A percentile compares a stretch with the other conserved stretches of the same genome.
Conservation (phyloP, 2,329 filamentous ascomycete genomes). For the Canariomyces notabilis region DNA sequence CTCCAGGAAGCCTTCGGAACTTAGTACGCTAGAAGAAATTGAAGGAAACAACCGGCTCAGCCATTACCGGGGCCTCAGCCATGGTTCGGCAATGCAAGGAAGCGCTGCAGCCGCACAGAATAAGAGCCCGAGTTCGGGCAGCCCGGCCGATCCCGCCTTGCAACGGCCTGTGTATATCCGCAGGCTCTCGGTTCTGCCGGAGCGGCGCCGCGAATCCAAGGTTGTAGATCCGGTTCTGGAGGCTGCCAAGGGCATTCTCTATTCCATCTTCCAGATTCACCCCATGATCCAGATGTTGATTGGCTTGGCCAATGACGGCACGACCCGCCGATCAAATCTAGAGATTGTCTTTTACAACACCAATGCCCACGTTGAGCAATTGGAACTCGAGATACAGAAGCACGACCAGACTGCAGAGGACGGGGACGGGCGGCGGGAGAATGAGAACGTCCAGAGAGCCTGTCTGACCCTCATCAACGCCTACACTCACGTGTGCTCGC, state of each 20-base stretch:
- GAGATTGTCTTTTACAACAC: slow-evolving; percentile 66
- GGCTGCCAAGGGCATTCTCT: slow-evolving; percentile 61
- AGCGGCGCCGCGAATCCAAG: slow-evolving; percentile 58
- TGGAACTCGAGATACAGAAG: slow-evolving; percentile 60
- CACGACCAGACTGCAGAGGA: slow-evolving; percentile 51
- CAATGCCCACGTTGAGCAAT: slow-evolving; percentile 59
- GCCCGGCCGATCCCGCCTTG: slow-evolving; percentile 52
- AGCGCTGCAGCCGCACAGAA: slow-evolving; percentile 34
- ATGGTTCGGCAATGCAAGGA: slow-evolving; percentile 63
- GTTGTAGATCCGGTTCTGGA: slow-evolving; percentile 58
- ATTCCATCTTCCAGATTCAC: slow-evolving; percentile 63
- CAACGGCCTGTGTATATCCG: slow-evolving; percentile 60
- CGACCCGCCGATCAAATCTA: slow-evolving; percentile 57
- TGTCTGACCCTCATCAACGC: slow-evolving; percentile 59
- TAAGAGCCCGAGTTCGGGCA: slow-evolving; percentile 56
- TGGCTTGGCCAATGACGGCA: slow-evolving; percentile 55
- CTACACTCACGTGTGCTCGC: slow-evolving; percentile 60
- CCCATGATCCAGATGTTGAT: slow-evolving; percentile 63
- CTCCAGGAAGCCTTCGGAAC: slow-evolving; percentile 50
- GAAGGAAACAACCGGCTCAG: slow-evolving; percentile 61
- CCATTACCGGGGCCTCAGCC: slow-evolving; percentile 61
- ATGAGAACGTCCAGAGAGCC: slow-evolving; percentile 59
- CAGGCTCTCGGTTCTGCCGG: slow-evolving; percentile 57
- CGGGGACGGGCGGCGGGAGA: slow-evolving; percentile 47
- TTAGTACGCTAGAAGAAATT: slow-evolving; percentile 58